Percentiles rank a stretch among this genome's conserved stretches.
Evolutionary conservation across 1,284 basidiomycete species (phyloP).

Genomic region (Inonotus hispidus): DNA sequence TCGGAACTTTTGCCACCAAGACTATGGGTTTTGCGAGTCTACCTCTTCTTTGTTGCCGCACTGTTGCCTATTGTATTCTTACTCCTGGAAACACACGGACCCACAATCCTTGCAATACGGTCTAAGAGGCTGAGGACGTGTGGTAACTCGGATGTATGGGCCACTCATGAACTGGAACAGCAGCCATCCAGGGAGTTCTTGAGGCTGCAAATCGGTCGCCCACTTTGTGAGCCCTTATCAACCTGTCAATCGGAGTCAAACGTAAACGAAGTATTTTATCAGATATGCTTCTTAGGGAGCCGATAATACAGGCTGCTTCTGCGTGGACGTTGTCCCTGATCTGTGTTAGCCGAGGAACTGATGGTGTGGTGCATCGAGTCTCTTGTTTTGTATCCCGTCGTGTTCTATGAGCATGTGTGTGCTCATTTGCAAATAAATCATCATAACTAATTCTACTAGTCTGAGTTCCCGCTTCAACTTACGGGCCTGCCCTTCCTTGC

Average conservation of each 20-base stretch:
- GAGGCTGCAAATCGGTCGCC: slow-evolving; percentile 22
- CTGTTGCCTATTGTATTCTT: slow-evolving; percentile 25
- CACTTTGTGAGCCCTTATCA: slow-evolving; percentile 21
- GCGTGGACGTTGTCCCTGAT: slow-evolving; percentile 22
- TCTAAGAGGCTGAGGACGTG: slow-evolving; percentile 21
- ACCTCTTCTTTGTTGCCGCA: slow-evolving; percentile 24
- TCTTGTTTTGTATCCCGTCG: slow-evolving; percentile 28
- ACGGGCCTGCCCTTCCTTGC: slow-evolving; percentile 23
- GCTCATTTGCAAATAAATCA: too few relatives aligned
- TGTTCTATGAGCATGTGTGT: slow-evolving; percentile 24
- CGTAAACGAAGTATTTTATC: background rate
- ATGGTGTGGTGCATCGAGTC: slow-evolving; percentile 11
- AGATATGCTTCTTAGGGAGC: slow-evolving; percentile 27
- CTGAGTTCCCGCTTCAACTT: slow-evolving; percentile 23
- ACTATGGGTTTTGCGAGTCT: slow-evolving; percentile 27
- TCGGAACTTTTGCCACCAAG: slow-evolving; percentile 13
- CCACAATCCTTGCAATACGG: slow-evolving; percentile 24
- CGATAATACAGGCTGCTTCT: slow-evolving; percentile 26
- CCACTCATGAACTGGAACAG: slow-evolving; percentile 24
- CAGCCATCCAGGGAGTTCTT: slow-evolving; percentile 22
- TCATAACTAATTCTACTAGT: slow-evolving; percentile 14
- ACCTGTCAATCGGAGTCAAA: background rate
- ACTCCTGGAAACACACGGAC: slow-evolving; percentile 27
- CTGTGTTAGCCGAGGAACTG: background rate
- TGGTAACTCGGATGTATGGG: slow-evolving; percentile 22